Base-by-base conservation (phyloP, 1,139 yeast genomes). In the Protomyces inouyei region DNA sequence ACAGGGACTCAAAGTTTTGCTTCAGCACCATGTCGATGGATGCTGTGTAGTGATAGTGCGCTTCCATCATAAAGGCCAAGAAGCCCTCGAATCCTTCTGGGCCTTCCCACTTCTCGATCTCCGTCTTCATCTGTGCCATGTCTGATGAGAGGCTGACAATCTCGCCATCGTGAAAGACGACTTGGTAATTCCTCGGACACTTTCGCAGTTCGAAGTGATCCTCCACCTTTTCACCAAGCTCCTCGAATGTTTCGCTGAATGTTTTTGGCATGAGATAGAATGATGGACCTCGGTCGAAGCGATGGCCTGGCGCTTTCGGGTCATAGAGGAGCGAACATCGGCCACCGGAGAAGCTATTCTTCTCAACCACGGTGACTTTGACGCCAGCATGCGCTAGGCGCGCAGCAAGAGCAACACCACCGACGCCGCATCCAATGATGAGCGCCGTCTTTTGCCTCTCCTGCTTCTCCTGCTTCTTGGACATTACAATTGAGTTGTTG, bases 241-340 rank as follows among this genome's bases (percentile, higher is more conserved):
- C 65, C 35, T 38, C 52, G 48, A 61, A 61, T 18, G 65, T 61
- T 51, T 61, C 61, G 51, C 40, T 60, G 21, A 61, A 61, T 14
- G 57, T 52, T 38, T 61, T 56, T 14, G 65, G 65, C 65, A 61
- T 61, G 38, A 61, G 61, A 32, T 61, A 61, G 52, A 61, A 56
- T 3, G 61, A 55, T 9, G 65, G 65, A 5, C 65, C 65, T 8
- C 65, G 61, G 36, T 61, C 65, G 53, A 61, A 61, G 8, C 65
- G 55, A 25, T 56, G 53, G 16, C 53, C 65, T 2, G 56, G 53
- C 25, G 53, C 57, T 32, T 59, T 53, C 43, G 56, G 55, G 25
- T 56, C 61, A 16, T 56, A 52, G 18, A 61, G 25, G 10, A 61
- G 53, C 5, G 65, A 61, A 21, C 65, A 61, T 8, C 65, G 65